Evolutionary conservation across 2,329 filamentous ascomycete genomes (phyloP).

Genomic region (Dactylellina cionopaga): DNA sequence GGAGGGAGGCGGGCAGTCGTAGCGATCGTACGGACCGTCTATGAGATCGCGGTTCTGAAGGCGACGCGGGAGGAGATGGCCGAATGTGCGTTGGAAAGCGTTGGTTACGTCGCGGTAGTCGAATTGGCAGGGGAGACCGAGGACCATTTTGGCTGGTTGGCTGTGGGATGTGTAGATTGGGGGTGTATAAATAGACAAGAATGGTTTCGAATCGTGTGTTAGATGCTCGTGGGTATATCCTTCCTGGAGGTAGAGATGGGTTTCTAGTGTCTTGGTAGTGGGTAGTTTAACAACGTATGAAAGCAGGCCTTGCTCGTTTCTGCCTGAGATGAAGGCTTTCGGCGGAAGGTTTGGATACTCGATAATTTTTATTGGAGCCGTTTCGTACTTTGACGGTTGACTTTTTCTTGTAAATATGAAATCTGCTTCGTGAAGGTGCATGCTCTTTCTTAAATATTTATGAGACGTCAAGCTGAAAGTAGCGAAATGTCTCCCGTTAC

Average conservation of each 20-base stretch:
- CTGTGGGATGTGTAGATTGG: not conserved
- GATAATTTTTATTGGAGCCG: not conserved
- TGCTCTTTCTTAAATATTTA: too few relatives aligned
- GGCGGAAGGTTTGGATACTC: not conserved
- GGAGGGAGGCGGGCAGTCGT: constrained; percentile 6
- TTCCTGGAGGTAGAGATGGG: not conserved
- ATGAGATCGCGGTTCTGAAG: constrained; percentile 23
- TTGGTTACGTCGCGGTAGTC: constrained; percentile 37
- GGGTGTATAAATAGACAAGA: too few relatives aligned
- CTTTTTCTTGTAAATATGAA: not conserved
- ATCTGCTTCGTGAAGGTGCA: too few relatives aligned
- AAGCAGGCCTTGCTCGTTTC: not conserved
- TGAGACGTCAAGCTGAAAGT: too few relatives aligned
- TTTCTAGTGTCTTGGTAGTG: not conserved
- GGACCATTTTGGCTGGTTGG: constrained; percentile 24
- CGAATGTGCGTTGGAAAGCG: constrained; percentile 38
- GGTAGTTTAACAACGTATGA: constrained; percentile 6
- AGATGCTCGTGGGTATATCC: not conserved
- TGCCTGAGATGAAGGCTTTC: constrained; percentile 1
- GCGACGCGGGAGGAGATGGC: constrained; percentile 31
- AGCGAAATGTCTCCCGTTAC: too few relatives aligned
- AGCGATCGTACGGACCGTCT: not conserved
- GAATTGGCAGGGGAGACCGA: constrained; percentile 43
- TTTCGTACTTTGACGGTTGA: not conserved
- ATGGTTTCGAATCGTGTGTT: not conserved